Conservation (phyloP, 352 stramenopile species). For the Globisporangium yorkense region DNA sequence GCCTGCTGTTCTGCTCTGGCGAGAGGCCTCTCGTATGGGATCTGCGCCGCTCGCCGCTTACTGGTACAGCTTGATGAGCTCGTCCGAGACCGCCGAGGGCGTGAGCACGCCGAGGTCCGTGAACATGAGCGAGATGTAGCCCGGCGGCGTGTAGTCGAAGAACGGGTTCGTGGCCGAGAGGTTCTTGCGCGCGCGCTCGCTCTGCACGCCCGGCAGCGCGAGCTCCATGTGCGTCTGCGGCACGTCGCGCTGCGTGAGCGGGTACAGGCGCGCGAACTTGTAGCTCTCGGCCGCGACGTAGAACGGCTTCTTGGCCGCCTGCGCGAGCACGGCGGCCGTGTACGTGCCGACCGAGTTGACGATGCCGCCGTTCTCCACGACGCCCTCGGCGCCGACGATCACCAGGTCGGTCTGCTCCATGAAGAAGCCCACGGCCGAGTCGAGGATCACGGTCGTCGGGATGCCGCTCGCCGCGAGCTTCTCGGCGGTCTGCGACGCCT, state of each 20-base stretch:
- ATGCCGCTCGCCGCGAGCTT: conserved; percentile 87
- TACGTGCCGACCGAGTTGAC: conserved; percentile 98
- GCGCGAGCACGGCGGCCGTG: conserved; percentile 90
- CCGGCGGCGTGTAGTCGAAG: conserved; percentile 96
- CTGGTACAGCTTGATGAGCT: conserved; percentile 98
- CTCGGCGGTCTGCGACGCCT: conserved; percentile 82
- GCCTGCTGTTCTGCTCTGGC: neutral
- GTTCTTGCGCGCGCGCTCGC: conserved; percentile 26
- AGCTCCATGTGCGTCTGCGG: conserved; percentile 67
- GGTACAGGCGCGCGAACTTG: conserved; percentile 98
- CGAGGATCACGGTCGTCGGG: conserved; percentile 93
- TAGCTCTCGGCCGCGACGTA: conserved; percentile 98
- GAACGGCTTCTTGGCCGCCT: conserved; percentile 95
- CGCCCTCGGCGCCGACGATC: conserved; percentile 93
- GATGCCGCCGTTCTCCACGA: conserved; percentile 97
- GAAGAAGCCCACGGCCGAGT: conserved; percentile 94
- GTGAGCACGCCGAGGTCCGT: conserved; percentile 98
- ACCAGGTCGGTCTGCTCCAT: conserved; percentile 97
- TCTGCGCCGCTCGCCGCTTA: conserved; percentile 37
- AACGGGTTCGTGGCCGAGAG: conserved; percentile 87
- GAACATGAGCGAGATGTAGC: conserved; percentile 98
- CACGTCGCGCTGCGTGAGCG: conserved; percentile 95
- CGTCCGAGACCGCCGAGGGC: conserved; percentile 96
- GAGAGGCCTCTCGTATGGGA: neutral
- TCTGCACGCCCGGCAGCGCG: conserved; percentile 12